A percentile compares a stretch with the other conserved stretches of the same genome.
Evolutionary conservation across 2,329 filamentous ascomycete species (phyloP).

Genomic region (Akanthomyces dipterigenus): DNA sequence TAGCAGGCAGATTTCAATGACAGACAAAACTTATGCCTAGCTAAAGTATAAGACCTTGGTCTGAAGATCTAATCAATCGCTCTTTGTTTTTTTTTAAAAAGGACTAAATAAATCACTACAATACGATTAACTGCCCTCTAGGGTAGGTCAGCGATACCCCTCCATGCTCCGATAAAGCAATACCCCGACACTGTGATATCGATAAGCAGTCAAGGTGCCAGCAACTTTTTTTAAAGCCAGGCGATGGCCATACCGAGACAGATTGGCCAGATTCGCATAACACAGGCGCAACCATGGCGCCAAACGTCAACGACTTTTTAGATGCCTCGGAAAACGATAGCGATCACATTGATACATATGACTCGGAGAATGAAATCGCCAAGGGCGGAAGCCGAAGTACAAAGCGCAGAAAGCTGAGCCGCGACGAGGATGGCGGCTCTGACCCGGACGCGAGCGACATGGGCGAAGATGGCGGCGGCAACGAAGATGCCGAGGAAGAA

Average conservation of each 20-base stretch:
- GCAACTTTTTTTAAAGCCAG: slow-evolving; percentile 7
- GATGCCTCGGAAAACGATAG: slow-evolving; percentile 53
- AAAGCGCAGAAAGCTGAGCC: slow-evolving; percentile 57
- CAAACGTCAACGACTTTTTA: slow-evolving; percentile 67
- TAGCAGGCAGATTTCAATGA: background rate
- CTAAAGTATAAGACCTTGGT: no score
- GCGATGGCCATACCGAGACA: background rate
- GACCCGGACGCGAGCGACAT: slow-evolving; percentile 20
- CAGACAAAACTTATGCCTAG: background rate
- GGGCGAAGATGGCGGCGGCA: slow-evolving; percentile 18
- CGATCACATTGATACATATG: slow-evolving; percentile 51
- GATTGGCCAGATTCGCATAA: background rate
- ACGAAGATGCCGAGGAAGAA: slow-evolving; percentile 17
- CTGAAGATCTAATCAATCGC: no score
- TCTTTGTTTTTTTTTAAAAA: background rate
- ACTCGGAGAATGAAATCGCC: slow-evolving; percentile 63
- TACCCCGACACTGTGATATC: slow-evolving; percentile 8
- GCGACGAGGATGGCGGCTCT: slow-evolving; percentile 28
- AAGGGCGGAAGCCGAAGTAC: slow-evolving; percentile 55
- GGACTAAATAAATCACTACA: background rate
- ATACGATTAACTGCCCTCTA: background rate
- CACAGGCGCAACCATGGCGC: slow-evolving; percentile 43
- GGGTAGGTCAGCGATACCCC: background rate
- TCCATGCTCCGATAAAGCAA: background rate
- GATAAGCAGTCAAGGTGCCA: background rate